Evolutionary conservation across 768 basidiomycete species (phyloP).

Genomic region (Hygrophorus pudorinus): DNA sequence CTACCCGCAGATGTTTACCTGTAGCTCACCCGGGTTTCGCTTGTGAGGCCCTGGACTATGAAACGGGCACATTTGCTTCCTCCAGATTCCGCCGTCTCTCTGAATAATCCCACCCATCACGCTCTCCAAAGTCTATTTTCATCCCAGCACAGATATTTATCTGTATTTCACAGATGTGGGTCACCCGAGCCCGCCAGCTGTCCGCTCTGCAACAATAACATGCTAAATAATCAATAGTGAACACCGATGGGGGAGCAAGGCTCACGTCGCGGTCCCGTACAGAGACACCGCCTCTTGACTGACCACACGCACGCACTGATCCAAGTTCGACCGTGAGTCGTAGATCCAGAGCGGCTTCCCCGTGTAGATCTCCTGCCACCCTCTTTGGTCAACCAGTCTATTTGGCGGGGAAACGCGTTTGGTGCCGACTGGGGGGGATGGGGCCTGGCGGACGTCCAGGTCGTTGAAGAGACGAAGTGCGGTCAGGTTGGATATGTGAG

Average conservation of each 20-base stretch:
- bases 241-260: slow-evolving; percentile 19
- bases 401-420: slow-evolving; percentile 41
- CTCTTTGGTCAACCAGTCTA: slow-evolving; percentile 48
- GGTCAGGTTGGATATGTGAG: slow-evolving; percentile 50
- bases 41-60: not conserved
- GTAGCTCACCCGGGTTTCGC: no score
- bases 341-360: slow-evolving; percentile 72
- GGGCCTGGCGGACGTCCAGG: slow-evolving; percentile 51
- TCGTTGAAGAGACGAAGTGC: slow-evolving; percentile 66
- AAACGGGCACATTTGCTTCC: slow-evolving; percentile 29
- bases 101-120: slow-evolving; percentile 60
- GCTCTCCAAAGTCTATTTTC: slow-evolving; percentile 67
- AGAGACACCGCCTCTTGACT: slow-evolving; percentile 47
- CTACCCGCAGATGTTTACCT: not conserved
- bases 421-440: slow-evolving; percentile 32
- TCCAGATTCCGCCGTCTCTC: slow-evolving; percentile 56
- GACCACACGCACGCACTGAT: slow-evolving; percentile 61
- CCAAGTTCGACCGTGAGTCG: slow-evolving; percentile 52
- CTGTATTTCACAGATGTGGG: slow-evolving; percentile 66
- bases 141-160: slow-evolving; percentile 52
- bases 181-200: slow-evolving; percentile 67
- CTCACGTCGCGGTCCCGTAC: slow-evolving; percentile 71
- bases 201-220: slow-evolving; percentile 54
- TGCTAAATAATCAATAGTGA: slow-evolving; percentile 1
- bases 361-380: slow-evolving; percentile 65